Evolutionary conservation across 208 protist genomes (phyloP), one percentile per base, ranked within the genome.

Genomic region (Angomonas ambiguus): DNA sequence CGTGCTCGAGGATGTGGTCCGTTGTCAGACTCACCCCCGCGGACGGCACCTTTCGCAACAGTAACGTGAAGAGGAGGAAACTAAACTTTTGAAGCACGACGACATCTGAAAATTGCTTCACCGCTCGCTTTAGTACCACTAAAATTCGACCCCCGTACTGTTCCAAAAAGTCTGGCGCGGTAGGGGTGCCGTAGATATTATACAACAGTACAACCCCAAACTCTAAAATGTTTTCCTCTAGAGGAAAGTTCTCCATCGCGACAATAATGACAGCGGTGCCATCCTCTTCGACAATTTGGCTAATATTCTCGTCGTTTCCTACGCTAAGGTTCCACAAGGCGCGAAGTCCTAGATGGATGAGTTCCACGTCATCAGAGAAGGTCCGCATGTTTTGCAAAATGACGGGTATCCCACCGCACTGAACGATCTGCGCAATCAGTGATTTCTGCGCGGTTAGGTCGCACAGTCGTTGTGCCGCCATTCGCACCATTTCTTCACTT

Each of bases 241-340:
- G 53, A 0, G 81, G 76, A 55, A 84, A 94, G 10, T 24, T 35
- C 65, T 92, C 79, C 81, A 96, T 84, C 4, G 77, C 67, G 25
- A 72, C 63, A 13, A 93, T 53, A 34, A 93, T 76, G 3, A 69
- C 76, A 11, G 69, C 65, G 22, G 87, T 68, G 1, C 80, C 82
- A 42, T 80, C 65, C 31, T 73, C 64, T n/a, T 80, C 59, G 24
- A 81, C 76, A 35, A 96, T 76, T 55, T 76, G 63, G 0, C 42
- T 45, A 2, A 82, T 65, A 30, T 72, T 58, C 2, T 70, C 66
- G 25, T 80, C 76, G 27, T 91, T 74, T 0, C 74, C 79, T 38
- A 93, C 79, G 55, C 79, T 93, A 10, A 94, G 51, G 72, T 91
- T 91, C 88, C 91, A 96, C 62, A 96, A 68, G 1, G 87, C 91